Base-by-base conservation (phyloP, 2,329 filamentous ascomycete genomes). In the Pseudogymnoascus sp. region DNA sequence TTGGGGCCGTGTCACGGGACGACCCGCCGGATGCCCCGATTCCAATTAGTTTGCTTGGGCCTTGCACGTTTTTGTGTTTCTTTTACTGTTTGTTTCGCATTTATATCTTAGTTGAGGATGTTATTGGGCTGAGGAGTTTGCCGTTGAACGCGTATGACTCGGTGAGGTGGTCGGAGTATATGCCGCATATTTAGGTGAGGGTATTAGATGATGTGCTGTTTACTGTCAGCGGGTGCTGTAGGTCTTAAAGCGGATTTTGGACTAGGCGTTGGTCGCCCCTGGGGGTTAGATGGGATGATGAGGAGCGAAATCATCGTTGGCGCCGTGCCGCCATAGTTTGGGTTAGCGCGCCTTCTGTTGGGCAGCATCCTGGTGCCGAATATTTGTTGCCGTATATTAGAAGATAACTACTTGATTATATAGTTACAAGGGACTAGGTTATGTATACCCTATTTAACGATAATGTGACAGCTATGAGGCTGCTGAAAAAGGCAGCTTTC, bases 81-180 rank as follows among this genome's bases (percentile, higher is more conserved):
- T 28, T 46, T 24, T 43, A 50, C 22, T 62, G 35, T 19, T 53
- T 62, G 24, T 28, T 40, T 50, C 40, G 60, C 3, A 31, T 31
- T 12, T 62, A 62, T 62, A 28, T 62, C 16, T 26, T 60, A 14
- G 59, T 41, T n/a, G 59, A 60, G 40, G 59, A 60, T 37, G 33
- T 60, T 60, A 60, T 60, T 60, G 59, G 59, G 22, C 8, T 60
- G 59, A 60, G 59, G 33, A 60, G 40, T 10, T 37, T 31, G 41
- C 38, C 12, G 26, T 65, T 24, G 19, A 65, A 60, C 41, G 64
- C 64, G 12, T 65, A 46, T 53, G 24, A 61, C 12, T 64, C 64
- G n/a, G 62, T 65, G 11, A 53, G 64, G 19, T 65, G 62, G 62
- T 35, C 38, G n/a, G 50, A 50, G 35, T 65, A 61, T 24, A 28